phyloP scores from a whole-genome alignment of 2,329 filamentous ascomycete species.

The Torrubiella hemipterigena region DNA sequence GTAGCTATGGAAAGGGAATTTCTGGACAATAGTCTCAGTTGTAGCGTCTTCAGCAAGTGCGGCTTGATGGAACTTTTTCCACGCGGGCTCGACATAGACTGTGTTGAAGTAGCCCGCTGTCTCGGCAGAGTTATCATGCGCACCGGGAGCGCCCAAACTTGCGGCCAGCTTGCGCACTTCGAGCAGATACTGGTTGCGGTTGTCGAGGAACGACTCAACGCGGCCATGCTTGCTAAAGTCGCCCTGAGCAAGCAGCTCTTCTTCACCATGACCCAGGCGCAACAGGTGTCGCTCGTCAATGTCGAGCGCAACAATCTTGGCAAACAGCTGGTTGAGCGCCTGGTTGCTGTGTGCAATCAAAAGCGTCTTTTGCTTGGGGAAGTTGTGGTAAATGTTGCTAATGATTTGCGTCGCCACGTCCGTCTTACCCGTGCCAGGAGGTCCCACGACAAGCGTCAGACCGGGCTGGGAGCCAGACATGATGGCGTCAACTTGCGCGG shows the following conservation, averaged over 20 bases:
- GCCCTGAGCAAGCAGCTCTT: slow-evolving; percentile 74
- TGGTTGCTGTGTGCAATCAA: slow-evolving; percentile 96
- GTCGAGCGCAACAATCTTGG: slow-evolving; percentile 92
- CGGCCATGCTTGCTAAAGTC: slow-evolving; percentile 91
- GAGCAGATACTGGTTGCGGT: slow-evolving; percentile 62
- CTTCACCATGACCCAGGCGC: slow-evolving; percentile 87
- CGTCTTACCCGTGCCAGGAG: slow-evolving; percentile 96
- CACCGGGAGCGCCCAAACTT: slow-evolving; percentile 77
- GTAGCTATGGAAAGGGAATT: slow-evolving; percentile 81
- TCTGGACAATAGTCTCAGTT: slow-evolving; percentile 49
- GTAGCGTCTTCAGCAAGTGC: slow-evolving; percentile 43
- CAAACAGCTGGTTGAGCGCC: slow-evolving; percentile 91
- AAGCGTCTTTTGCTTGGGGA: slow-evolving; percentile 80
- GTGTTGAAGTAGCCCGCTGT: slow-evolving; percentile 94
- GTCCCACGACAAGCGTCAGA: slow-evolving; percentile 85
- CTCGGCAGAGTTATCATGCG: slow-evolving; percentile 93
- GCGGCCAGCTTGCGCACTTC: slow-evolving; percentile 80
- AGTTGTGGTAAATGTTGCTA: slow-evolving; percentile 98
- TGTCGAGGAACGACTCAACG: slow-evolving; percentile 90
- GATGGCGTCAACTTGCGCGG: slow-evolving; percentile 84
- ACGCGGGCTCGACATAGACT: slow-evolving; percentile 80
- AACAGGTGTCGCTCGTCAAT: slow-evolving; percentile 93
- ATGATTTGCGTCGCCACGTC: slow-evolving; percentile 98
- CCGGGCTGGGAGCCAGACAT: slow-evolving; percentile 89
- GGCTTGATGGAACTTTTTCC: slow-evolving; percentile 65